Base-by-base conservation (phyloP, 83 land plant species). In the Larix sibirica region DNA sequence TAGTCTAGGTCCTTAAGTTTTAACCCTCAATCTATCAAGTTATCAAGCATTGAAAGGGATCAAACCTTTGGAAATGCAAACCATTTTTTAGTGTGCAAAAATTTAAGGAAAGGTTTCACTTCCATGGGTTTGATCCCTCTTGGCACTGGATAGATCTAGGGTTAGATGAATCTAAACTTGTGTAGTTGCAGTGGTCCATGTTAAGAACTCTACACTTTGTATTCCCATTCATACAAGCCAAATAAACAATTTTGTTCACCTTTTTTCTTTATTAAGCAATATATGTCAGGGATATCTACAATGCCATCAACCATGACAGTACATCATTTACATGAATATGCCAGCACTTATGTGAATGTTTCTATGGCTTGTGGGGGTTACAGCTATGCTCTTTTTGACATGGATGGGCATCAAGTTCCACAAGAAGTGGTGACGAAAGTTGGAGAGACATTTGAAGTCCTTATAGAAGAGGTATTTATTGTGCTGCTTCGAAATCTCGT, bases 331-430 rank as follows among this genome's bases (percentile, higher is more conserved):
- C 23, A 40, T 74, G 58, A 44, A 74, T 40, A 44, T 74, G 44
- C 23, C 77, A 44, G 56, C 77, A 73, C 26, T 23, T 24, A 69
- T 33, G 18, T 1, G 18, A 69, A n/a, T 36, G 75, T 42, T 70
- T 38, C 40, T 20, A 77, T 31, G 38, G 58, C 47, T 50, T 78
- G n/a, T 13, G 62, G 38, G 50, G 17, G 69, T 56, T 88, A 76
- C 87, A 97, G 99, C 83, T 97, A 94, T 90, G 99, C 98, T 18
- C 93, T 97, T 2, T 97, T 90, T 91, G 99, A 97, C 83, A 92
- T 83, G 85, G 95, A 97, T 79, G 98, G 99, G 17, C 84, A 85
- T 31, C 95, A 95, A 95, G 93, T 97, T 64, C 91, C 95, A 73
- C 91, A 83, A 81, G 92, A 92, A 54, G 75, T 97, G 60, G 98